These are phyloP conservation scores for Neoarthrinium moseri DNA, from an alignment of 2,329 filamentous ascomycete species.

Conservation along the genomic window DNA sequence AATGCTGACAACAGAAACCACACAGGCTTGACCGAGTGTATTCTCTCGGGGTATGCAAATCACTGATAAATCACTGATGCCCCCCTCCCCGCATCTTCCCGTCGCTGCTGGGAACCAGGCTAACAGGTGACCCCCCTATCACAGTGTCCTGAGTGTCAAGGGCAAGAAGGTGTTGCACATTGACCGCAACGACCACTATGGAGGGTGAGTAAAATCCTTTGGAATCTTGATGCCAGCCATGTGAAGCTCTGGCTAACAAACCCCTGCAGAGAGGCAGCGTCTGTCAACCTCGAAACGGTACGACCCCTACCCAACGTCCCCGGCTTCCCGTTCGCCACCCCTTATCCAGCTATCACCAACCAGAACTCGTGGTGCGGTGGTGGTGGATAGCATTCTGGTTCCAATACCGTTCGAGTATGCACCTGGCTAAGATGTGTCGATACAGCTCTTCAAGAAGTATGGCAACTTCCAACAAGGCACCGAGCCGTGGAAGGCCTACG, in stretches of 20 bases:
- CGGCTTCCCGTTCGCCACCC: slow-evolving; percentile 8
- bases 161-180: slow-evolving; percentile 99
- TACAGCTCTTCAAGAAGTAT: slow-evolving; percentile 93
- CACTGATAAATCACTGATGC: not conserved
- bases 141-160: slow-evolving; percentile 92
- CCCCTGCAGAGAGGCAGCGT: slow-evolving; percentile 76
- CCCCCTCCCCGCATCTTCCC: not conserved
- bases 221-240: too few species aligned
- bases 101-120: not conserved
- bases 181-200: slow-evolving; percentile 97
- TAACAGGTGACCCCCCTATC: slow-evolving; percentile 8
- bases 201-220: slow-evolving; percentile 67
- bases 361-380: too few species aligned
- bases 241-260: slow-evolving; percentile 20
- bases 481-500: slow-evolving; percentile 98
- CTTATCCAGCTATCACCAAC: slow-evolving; percentile 10
- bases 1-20: slow-evolving; percentile 24
- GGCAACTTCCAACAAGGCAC: slow-evolving; percentile 76
- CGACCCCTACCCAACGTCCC: too few species aligned
- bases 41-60: slow-evolving; percentile 82
- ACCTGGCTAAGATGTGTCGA: not conserved
- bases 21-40: slow-evolving; percentile 93
- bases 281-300: slow-evolving; percentile 93
- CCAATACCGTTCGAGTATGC: too few species aligned
- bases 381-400: too few species aligned